Conservation (phyloP, 352 stramenopile genomes). For the Globisporangium recalcitrans region DNA sequence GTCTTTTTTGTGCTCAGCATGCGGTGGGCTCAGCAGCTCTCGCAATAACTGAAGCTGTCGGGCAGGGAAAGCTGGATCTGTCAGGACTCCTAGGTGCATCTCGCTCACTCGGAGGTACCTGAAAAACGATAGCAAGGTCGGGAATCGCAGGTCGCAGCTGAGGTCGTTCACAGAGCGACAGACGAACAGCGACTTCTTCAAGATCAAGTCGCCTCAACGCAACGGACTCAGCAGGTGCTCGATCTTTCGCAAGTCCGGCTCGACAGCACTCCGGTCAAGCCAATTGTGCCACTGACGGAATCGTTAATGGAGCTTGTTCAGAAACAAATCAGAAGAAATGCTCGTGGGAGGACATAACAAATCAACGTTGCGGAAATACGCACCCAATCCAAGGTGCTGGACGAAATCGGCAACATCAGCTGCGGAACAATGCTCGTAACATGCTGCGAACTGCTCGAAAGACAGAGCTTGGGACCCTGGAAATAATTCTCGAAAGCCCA, state of each 20-base stretch:
- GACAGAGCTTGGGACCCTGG: constrained; percentile 20
- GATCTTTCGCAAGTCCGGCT: constrained; percentile 22
- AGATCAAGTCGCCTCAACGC: constrained; percentile 26
- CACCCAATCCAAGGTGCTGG: constrained; percentile 38
- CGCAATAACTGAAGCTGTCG: constrained; percentile 23
- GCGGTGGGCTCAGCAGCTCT: constrained; percentile 30
- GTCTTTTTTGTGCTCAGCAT: constrained; percentile 43
- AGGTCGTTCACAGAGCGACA: constrained; percentile 31
- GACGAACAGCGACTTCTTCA: constrained; percentile 35
- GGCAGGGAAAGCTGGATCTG: constrained; percentile 23
- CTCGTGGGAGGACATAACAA: neutral
- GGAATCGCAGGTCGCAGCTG: constrained; percentile 33
- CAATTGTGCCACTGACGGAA: constrained; percentile 26
- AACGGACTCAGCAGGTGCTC: constrained; percentile 26
- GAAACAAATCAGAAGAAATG: neutral
- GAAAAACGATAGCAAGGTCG: constrained; percentile 21
- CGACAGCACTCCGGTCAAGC: constrained; percentile 24
- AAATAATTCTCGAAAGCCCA: constrained; percentile 37
- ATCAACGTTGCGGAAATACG: constrained; percentile 1
- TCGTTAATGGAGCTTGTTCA: constrained; percentile 31
- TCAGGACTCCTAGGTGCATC: constrained; percentile 12
- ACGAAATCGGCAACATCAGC: constrained; percentile 32
- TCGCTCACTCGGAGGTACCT: constrained; percentile 6
- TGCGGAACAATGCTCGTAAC: constrained; percentile 34
- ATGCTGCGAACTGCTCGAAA: constrained; percentile 28